Base-by-base conservation (phyloP, 2,329 filamentous ascomycete species). In the Leptosphaerulina australis region DNA sequence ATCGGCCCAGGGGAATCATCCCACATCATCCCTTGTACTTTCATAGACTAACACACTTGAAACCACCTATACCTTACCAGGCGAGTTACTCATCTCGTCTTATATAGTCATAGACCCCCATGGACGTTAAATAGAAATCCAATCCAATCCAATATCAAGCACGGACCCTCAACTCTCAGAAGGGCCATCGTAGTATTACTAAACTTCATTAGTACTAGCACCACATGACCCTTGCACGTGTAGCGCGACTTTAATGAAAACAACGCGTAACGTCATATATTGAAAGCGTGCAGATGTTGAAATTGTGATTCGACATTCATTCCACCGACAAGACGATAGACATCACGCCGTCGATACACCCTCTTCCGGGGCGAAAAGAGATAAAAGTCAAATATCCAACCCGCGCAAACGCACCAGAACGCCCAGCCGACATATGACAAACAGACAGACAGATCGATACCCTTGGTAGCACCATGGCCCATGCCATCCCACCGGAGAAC, bases 381-480 rank as follows among this genome's bases (percentile, higher is more conserved):
- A 41, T 9, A 44, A 41, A 41, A 34, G 22, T 45, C 39, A 53
- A 21, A 44, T 11, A 45, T 28, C 40, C 44, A 34, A 34, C 34
- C 44, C 22, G 36, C 29, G 20, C 18, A 30, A 31, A 49, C 33
- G 50, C 58, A 48, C 56, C 55, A 38, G 20, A 67, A 67, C 64
- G 64, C 64, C 65, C 36, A 44, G 46, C 58, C 56, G 56, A 64
- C 51, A 59, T 55, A 53, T 54, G 50, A 55, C 50, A 45, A 49
- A 54, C 44, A 47, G 48, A 55, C 28, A 41, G 52, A 30, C 37
- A 44, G 18, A 52, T 38, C 53, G 36, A 56, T 49, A 58, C 56
- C 56, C 46, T 50, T 54, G 43, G 47, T 44, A 45, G 39, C 37
- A 50, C 56, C 48, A 46, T 44, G 34, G 52, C 44, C 34, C 37